Evolutionary conservation across 305 asterid species (phyloP).

Genomic region (Fraxinus platypoda): DNA sequence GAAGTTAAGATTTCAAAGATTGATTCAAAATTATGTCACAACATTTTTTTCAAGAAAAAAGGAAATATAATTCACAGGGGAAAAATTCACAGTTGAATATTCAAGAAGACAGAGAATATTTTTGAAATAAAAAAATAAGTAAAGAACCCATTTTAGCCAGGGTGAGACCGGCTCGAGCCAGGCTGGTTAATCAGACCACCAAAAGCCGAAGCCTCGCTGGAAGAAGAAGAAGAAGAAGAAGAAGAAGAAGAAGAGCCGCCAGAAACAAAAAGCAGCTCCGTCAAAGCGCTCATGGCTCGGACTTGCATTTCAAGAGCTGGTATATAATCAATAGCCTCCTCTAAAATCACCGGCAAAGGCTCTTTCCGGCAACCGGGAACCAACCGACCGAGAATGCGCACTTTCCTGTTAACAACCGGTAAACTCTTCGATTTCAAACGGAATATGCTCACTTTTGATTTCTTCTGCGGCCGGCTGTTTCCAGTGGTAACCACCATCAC

Average conservation of each 20-base stretch:
- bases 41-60: background rate
- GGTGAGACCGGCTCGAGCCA: slow-evolving; percentile 37
- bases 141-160: slow-evolving; percentile 30
- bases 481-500: slow-evolving; percentile 40
- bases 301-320: slow-evolving; percentile 98
- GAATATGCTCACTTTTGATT: slow-evolving; percentile 58
- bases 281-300: slow-evolving; percentile 85
- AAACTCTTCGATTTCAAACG: slow-evolving; percentile 64
- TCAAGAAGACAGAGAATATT: slow-evolving; percentile 19
- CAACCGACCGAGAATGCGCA: slow-evolving; percentile 61
- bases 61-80: background rate
- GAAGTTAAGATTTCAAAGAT: background rate
- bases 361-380: slow-evolving; percentile 97
- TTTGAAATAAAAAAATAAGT: background rate
- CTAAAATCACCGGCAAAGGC: slow-evolving; percentile 81
- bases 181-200: slow-evolving; percentile 31
- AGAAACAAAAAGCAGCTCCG: slow-evolving; percentile 64
- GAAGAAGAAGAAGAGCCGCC: slow-evolving; percentile 37
- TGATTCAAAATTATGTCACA: background rate
- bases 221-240: slow-evolving; percentile 29
- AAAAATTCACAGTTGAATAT: slow-evolving; percentile 34
- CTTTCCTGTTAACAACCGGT: slow-evolving; percentile 76
- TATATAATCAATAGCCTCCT: slow-evolving; percentile 84
- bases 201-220: slow-evolving; percentile 18
- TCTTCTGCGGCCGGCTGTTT: slow-evolving; percentile 54